Base-by-base conservation (phyloP, 1,284 basidiomycete species). In the Apiotrichum laibachii region DNA sequence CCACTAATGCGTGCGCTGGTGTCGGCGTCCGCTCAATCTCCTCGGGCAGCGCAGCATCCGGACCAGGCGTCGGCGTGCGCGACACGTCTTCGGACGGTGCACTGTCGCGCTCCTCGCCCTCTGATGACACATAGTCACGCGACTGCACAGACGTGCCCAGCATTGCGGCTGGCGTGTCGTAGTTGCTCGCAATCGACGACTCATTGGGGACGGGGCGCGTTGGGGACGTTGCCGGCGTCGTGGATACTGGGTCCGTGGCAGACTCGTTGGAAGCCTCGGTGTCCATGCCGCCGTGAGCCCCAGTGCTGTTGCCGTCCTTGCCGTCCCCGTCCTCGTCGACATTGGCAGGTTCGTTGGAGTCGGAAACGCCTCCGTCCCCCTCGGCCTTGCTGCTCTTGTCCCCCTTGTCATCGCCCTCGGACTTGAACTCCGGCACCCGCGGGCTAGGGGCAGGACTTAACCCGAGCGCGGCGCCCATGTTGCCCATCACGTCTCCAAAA, bases 401-500 rank as follows among this genome's bases (percentile, higher is more conserved):
- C 33, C n/a, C 22, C 51, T 44, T 33, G 34, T 15, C 50, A 34
- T 49, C 15, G 8, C 26, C n/a, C 7, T 48, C 51, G 22, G 13
- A 40, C 43, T 52, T 21, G 16, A 53, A 50, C 2, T 31, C 46
- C 22, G n/a, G 42, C 16, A 42, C 33, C 6, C 39, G 12, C 34
- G 55, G 59, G 6, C 44, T 54, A 39, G 55, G 18, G 1, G 31
- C 50, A 9, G 55, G 63, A 13, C 67, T 64, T 18, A 72, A 47
- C 2, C 71, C 68, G n/a, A 75, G 65, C 4, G 61, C 69, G 5
- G 59, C 61, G 3, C 73, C 69, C 18, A 73, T 60, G 53, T 57
- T 70, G 6, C 69, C 71, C 47, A 73, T 55, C 18, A 66, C 67
- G 19, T 71, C 70, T 10, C 64, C 62, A 15, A 71, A 50, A 16